Evolutionary conservation across 306 rosid genomes (phyloP).

Genomic region (Potentilla sterilis): DNA sequence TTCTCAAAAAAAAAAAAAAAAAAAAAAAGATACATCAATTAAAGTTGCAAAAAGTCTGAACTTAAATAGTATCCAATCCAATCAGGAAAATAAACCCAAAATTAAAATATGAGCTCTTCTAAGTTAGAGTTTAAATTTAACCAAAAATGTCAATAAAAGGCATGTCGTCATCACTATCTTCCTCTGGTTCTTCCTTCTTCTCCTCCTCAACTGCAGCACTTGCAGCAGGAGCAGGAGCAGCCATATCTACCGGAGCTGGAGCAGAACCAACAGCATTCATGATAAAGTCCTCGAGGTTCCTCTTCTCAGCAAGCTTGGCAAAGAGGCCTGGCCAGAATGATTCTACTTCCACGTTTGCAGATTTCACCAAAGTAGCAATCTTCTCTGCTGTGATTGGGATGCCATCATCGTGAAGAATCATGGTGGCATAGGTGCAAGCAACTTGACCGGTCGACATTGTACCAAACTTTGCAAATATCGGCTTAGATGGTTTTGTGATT

Average conservation of each 20-base stretch:
- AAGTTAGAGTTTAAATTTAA: not conserved
- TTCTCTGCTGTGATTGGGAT: conserved; percentile 67
- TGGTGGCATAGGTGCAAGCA: conserved; percentile 51
- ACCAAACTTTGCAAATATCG: not conserved
- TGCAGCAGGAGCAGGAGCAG: conserved; percentile 34
- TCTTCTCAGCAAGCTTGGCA: conserved; percentile 66
- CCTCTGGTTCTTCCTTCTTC: conserved; percentile 49
- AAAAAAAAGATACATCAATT: not conserved
- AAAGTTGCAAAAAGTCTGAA: not conserved
- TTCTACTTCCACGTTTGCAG: conserved; percentile 53
- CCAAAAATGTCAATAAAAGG: conserved; percentile 45
- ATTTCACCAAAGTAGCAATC: conserved; percentile 52
- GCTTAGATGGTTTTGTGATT: not conserved
- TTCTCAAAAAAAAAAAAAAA: too few species aligned
- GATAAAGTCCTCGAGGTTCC: conserved; percentile 53
- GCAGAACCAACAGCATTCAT: conserved; percentile 44
- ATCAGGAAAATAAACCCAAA: not conserved
- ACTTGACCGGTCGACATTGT: conserved; percentile 42
- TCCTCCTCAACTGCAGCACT: conserved; percentile 47
- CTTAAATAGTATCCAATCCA: too few species aligned
- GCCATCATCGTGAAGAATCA: conserved; percentile 67
- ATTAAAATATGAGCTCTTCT: not conserved
- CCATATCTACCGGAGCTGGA: conserved; percentile 38
- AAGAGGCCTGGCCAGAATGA: conserved; percentile 67
- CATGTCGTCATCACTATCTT: conserved; percentile 65